Evolutionary conservation across 352 stramenopile genomes (phyloP).

Genomic region (Phytopythium mirpurense): DNA sequence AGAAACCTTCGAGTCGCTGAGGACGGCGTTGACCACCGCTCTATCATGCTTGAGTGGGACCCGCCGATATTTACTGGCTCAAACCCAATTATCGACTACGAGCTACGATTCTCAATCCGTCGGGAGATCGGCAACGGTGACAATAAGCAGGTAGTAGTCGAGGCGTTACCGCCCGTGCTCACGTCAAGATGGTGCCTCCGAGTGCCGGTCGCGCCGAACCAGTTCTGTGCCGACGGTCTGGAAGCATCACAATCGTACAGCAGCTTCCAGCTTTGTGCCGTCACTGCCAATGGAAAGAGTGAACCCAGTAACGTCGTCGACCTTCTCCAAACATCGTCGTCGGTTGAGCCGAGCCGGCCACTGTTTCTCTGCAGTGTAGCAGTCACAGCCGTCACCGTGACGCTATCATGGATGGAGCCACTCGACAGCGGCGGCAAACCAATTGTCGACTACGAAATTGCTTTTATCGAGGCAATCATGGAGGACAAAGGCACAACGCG

Average conservation of each 20-base stretch:
- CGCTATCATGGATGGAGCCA: conserved; percentile 52
- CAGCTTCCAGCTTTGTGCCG: conserved; percentile 33
- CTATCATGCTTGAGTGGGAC: conserved; percentile 49
- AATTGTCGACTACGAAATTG: conserved; percentile 65
- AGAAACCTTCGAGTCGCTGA: conserved; percentile 39
- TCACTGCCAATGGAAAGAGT: conserved; percentile 58
- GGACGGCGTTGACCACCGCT: conserved; percentile 31
- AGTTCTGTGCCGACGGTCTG: conserved; percentile 34
- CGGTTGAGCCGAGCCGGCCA: conserved; percentile 31
- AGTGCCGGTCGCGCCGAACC: conserved; percentile 37
- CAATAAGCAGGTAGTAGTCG: background rate
- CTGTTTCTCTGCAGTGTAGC: conserved; percentile 42
- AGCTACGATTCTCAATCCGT: conserved; percentile 36
- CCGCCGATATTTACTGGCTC: conserved; percentile 70
- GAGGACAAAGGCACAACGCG: conserved; percentile 29
- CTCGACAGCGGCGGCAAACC: conserved; percentile 48
- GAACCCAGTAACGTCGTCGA: conserved; percentile 37
- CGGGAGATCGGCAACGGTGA: conserved; percentile 1
- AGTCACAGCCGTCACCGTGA: conserved; percentile 61
- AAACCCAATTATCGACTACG: conserved; percentile 59
- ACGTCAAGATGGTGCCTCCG: conserved; percentile 55
- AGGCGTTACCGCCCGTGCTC: conserved; percentile 10
- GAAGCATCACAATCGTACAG: conserved; percentile 41
- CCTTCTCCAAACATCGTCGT: conserved; percentile 20
- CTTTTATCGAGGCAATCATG: conserved; percentile 57